Evolutionary conservation across 2,329 filamentous ascomycete species (phyloP).

Genomic region (Paracoccidioides lutzii): DNA sequence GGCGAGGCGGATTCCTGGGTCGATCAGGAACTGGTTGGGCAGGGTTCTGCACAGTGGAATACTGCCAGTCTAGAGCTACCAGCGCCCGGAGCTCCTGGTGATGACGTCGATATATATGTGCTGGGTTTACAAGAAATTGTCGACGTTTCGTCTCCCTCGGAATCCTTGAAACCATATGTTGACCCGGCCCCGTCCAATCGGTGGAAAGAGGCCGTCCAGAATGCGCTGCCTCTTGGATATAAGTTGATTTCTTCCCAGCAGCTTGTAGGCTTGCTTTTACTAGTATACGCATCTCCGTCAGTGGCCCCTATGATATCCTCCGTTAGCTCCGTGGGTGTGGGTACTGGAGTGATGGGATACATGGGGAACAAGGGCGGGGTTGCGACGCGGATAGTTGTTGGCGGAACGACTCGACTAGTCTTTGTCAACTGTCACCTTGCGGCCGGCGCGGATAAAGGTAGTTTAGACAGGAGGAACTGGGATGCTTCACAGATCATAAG

Average conservation of each 20-base stretch:
- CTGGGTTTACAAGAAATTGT: slow-evolving; percentile 87
- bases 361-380: slow-evolving; percentile 95
- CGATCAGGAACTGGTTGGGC: neutral
- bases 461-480: slow-evolving; percentile 78
- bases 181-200: slow-evolving; percentile 59
- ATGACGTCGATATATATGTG: slow-evolving; percentile 77
- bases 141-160: slow-evolving; percentile 61
- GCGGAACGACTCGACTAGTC: slow-evolving; percentile 76
- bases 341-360: slow-evolving; percentile 82
- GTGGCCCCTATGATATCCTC: slow-evolving; percentile 63
- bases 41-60: neutral
- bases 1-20: neutral
- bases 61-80: neutral
- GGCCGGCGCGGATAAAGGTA: slow-evolving; percentile 65
- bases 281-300: slow-evolving; percentile 73
- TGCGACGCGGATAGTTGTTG: slow-evolving; percentile 65
- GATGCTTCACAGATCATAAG: slow-evolving; percentile 67
- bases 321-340: slow-evolving; percentile 69
- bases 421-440: slow-evolving; percentile 89
- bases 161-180: slow-evolving; percentile 63
- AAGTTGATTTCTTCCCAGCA: slow-evolving; percentile 67
- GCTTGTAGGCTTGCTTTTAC: slow-evolving; percentile 67
- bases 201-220: slow-evolving; percentile 68
- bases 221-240: slow-evolving; percentile 65
- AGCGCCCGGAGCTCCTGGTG: slow-evolving; percentile 39